A percentile compares a stretch with the other conserved stretches of the same genome.
Evolutionary conservation across 768 basidiomycete genomes (phyloP).

Genomic region (Lanmaoa rubissima): DNA sequence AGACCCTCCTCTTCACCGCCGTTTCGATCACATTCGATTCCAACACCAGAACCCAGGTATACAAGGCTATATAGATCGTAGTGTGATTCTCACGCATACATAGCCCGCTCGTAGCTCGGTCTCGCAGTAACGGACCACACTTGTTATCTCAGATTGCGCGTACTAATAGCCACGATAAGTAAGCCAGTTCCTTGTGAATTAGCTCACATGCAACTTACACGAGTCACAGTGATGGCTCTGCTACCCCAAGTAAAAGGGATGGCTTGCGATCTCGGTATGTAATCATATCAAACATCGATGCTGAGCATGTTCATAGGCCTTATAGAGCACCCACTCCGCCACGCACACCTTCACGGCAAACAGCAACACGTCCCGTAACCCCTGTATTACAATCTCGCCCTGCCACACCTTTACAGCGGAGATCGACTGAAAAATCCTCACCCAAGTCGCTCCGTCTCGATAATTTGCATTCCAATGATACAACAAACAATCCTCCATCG

Average conservation of each 20-base stretch:
- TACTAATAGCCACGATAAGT: constrained; percentile 9
- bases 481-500: not conserved
- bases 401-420: constrained; percentile 8
- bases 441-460: not conserved
- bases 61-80: not conserved
- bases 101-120: constrained; percentile 24
- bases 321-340: constrained; percentile 21
- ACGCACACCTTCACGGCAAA: constrained; percentile 13
- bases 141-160: constrained; percentile 1
- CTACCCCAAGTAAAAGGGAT: not conserved
- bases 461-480: not conserved
- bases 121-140: constrained; percentile 21
- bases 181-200: not conserved
- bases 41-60: constrained; percentile 35
- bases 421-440: not conserved
- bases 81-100: constrained; percentile 7
- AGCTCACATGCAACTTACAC: constrained; percentile 1
- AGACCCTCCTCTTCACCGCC: constrained; percentile 21
- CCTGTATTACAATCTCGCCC: constrained; percentile 14
- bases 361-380: constrained; percentile 14
- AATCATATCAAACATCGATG: not conserved
- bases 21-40: constrained; percentile 22
- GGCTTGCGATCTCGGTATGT: constrained; percentile 17
- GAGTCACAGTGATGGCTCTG: constrained; percentile 1
- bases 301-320: not conserved